Evolutionary conservation across 2,329 filamentous ascomycete species (phyloP).

Genomic region (Decorospora gaudefroyi): DNA sequence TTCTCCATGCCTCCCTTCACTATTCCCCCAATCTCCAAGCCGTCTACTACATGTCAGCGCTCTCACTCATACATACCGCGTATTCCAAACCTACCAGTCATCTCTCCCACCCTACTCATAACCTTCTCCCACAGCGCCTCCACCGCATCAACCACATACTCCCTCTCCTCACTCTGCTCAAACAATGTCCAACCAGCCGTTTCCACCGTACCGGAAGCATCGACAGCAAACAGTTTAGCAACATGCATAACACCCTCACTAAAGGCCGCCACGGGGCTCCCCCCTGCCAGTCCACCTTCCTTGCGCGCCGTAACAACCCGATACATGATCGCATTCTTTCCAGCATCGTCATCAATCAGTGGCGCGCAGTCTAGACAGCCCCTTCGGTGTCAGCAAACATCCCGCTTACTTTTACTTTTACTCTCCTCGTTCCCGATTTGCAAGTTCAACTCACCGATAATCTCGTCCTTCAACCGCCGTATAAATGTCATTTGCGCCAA

Average conservation of each 20-base stretch:
- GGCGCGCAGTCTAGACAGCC: neutral
- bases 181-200: constrained; percentile 1
- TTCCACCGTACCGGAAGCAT: neutral
- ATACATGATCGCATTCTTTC: neutral
- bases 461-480: neutral
- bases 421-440: neutral
- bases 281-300: neutral
- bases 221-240: constrained; percentile 1
- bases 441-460: constrained; percentile 4
- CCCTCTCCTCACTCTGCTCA: constrained; percentile 1
- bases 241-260: neutral
- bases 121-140: constrained; percentile 8
- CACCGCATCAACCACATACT: constrained; percentile 9
- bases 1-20: neutral
- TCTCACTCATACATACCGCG: neutral
- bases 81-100: neutral
- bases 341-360: neutral
- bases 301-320: neutral
- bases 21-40: neutral
- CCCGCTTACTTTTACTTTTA: neutral
- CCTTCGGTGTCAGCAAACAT: neutral
- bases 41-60: constrained; percentile 1
- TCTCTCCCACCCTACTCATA: neutral
- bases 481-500: constrained; percentile 9
- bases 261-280: neutral